Conservation (phyloP, 306 rosid species). For the Lathyrus oleraceus region DNA sequence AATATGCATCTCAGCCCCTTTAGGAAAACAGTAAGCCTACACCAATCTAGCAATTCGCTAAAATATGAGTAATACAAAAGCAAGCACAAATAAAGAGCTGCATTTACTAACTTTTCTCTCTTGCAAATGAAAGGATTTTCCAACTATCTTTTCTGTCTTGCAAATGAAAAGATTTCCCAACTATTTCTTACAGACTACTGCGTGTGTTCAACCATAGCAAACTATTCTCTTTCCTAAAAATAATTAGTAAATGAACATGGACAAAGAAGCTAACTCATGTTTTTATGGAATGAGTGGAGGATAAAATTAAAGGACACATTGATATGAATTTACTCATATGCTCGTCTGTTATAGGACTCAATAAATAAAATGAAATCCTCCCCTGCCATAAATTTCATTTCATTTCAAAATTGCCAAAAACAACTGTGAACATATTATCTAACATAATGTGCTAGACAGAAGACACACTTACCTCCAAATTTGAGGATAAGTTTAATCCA, state of each 20-base stretch:
- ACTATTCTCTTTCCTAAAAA: conserved; percentile 7
- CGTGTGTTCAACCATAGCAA: conserved; percentile 2
- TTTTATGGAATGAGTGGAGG: conserved; percentile 3
- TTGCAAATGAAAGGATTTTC: conserved; percentile 2
- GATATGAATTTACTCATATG: conserved; percentile 14
- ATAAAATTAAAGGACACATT: conserved; percentile 15
- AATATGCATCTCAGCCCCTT: conserved; percentile 1
- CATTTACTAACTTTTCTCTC: conserved; percentile 6
- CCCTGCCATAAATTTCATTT: conserved; percentile 10
- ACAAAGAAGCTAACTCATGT: background rate
- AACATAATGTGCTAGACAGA: conserved; percentile 2
- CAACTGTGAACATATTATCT: conserved; percentile 16
- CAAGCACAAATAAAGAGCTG: conserved; percentile 5
- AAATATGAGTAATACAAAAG: conserved; percentile 2
- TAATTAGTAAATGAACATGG: background rate
- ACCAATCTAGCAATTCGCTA: conserved; percentile 1
- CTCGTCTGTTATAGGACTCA: background rate
- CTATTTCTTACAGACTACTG: conserved; percentile 15
- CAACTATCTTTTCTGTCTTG: background rate
- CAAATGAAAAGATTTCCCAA: background rate
- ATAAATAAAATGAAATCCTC: background rate
- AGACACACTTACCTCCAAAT: conserved; percentile 74
- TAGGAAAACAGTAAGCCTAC: conserved; percentile 13
- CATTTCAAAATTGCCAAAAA: background rate
- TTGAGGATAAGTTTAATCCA: conserved; percentile 91